Percentiles rank a stretch among this genome's conserved stretches.
Conservation (phyloP, 371 early-diverging fungal genomes). For the Mortierella sp. region DNA sequence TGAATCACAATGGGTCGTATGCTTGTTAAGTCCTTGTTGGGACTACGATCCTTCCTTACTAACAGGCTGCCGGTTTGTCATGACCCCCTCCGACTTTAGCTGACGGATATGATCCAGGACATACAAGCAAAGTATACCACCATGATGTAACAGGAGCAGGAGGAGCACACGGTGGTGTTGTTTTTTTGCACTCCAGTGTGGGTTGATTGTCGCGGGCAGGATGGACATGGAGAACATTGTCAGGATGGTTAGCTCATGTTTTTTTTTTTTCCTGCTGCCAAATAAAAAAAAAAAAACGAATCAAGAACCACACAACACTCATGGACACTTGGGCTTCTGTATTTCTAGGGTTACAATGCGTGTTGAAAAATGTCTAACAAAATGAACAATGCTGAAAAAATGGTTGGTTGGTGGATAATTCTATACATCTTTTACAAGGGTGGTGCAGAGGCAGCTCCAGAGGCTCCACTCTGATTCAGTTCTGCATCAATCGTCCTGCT, state of each 20-base stretch:
- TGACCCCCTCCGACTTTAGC: slow-evolving; percentile 3
- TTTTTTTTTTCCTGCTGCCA: too few relatives aligned
- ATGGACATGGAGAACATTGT: too few relatives aligned
- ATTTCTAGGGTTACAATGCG: too few relatives aligned
- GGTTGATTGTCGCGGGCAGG: too few relatives aligned
- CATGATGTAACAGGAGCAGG: too few relatives aligned
- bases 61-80: too few relatives aligned
- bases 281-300: too few relatives aligned
- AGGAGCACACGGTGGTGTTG: slow-evolving; percentile 7
- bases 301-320: too few relatives aligned
- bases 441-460: background rate
- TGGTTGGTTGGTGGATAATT: background rate
- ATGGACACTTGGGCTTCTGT: too few relatives aligned
- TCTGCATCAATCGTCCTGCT: slow-evolving; percentile 85
- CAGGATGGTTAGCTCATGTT: too few relatives aligned
- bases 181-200: background rate
- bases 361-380: too few relatives aligned
- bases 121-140: slow-evolving; percentile 33
- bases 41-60: background rate
- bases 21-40: background rate
- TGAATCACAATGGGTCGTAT: background rate
- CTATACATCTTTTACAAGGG: slow-evolving; percentile 10
- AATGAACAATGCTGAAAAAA: too few relatives aligned
- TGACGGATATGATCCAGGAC: slow-evolving; percentile 41
- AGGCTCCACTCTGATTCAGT: slow-evolving; percentile 43